Evolutionary conservation across 306 rosid genomes (phyloP).

Genomic region (Malus asiatica): DNA sequence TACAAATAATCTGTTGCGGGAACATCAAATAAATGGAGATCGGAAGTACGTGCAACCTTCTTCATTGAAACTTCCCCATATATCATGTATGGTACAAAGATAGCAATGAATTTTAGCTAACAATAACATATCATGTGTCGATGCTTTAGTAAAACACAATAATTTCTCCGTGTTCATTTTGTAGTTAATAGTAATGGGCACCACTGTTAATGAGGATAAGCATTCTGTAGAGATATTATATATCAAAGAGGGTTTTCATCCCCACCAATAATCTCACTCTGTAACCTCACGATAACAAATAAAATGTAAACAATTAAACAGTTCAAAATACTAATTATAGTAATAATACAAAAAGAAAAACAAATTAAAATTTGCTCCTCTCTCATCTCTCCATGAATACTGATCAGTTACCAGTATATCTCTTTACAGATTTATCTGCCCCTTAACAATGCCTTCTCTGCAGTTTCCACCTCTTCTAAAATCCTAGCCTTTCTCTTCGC

Average conservation of each 20-base stretch:
- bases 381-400: neutral
- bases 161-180: neutral
- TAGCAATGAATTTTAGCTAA: neutral
- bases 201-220: neutral
- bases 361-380: neutral
- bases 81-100: neutral
- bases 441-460: constrained; percentile 69
- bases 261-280: neutral
- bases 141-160: neutral
- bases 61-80: neutral
- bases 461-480: constrained; percentile 83
- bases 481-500: constrained; percentile 70
- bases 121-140: no score
- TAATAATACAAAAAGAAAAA: neutral
- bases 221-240: neutral
- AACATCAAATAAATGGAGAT: neutral
- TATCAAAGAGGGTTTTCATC: neutral
- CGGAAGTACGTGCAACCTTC: neutral
- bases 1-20: neutral
- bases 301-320: neutral
- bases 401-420: neutral
- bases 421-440: constrained; percentile 46
- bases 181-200: neutral
- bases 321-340: neutral
- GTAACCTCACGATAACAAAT: neutral